Conservation (phyloP, 129 eudicot genomes). For the Smallanthus sonchifolius region DNA sequence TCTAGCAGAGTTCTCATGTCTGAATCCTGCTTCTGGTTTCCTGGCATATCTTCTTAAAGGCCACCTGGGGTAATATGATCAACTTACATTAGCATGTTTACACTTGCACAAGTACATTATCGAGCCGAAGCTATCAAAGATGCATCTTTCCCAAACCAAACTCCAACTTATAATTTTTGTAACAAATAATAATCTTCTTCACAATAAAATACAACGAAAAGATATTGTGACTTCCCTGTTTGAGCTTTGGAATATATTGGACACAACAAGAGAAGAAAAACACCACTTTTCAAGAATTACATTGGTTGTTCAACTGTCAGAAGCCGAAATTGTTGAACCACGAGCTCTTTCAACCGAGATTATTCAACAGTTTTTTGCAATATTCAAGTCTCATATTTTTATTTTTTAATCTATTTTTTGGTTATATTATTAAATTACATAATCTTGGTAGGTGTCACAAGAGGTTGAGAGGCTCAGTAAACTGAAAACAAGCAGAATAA, state of each 20-base stretch:
- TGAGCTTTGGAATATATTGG: conserved; percentile 81
- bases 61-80: too few species aligned
- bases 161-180: too few species aligned
- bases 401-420: not conserved
- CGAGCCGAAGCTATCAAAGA: too few species aligned
- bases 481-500: conserved; percentile 71
- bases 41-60: too few species aligned
- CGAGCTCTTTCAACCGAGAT: conserved; percentile 60
- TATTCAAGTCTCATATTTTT: not conserved
- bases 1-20: too few species aligned
- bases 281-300: conserved; percentile 39
- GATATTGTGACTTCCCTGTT: conserved; percentile 43
- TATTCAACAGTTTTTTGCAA: conserved; percentile 45
- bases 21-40: too few species aligned
- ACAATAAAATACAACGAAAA: conserved; percentile 49
- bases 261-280: conserved; percentile 56
- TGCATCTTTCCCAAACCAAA: too few species aligned
- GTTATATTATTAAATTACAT: not conserved
- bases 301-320: conserved; percentile 35
- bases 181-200: not conserved
- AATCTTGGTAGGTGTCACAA: conserved; percentile 43
- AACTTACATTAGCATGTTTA: too few species aligned
- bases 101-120: too few species aligned
- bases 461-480: conserved; percentile 81
- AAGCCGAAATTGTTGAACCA: conserved; percentile 48